Base-by-base conservation (phyloP, 768 basidiomycete species). In the Sarcodon sp. region DNA sequence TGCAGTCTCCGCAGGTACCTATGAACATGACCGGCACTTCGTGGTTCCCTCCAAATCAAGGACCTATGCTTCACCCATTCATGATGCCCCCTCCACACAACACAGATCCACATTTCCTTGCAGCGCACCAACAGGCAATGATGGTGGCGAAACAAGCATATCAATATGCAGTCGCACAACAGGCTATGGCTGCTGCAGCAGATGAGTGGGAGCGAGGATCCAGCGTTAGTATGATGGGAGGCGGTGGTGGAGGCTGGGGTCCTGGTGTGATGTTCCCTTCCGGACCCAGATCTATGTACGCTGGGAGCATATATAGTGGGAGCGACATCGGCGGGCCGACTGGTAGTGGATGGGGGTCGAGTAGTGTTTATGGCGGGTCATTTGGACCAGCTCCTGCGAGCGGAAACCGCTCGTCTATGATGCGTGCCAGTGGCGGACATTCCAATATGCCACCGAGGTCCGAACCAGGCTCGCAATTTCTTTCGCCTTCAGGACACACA, bases 201-300 rank as follows among this genome's bases (percentile, higher is more conserved):
- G 89, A 91, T 33, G 87, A 91, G 59, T 92, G 89, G 89, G 89
- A 92, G 59, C 79, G 88, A 33, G 74, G 77, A 6, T 87, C 85
- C 47, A 75, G 67, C 6, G 59, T 58, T 36, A 64, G 69, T 1
- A 69, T 70, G 45, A 50, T 67, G 62, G 51, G 55, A 54, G 54
- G 61, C 27, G 54, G 51, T 35, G 55, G 57, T 47, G 59, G 53
- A 47, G 62, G 63, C 51, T 64, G 65, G 60, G 62, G 62, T 45
- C 68, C 65, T 60, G 64, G 66, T 73, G 66, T 71, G 49, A 67
- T 75, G 47, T 78, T 76, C 60, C 77, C 80, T 5, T 59, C 66
- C 16, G 59, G 65, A 34, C 54, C 75, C 52, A 59, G 57, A 39
- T 77, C 82, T 35, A 75, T 79, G 67, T 87, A 81, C 47, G 73